phyloP scores from a whole-genome alignment of 306 rosid genomes.

The Purshia tridentata region DNA sequence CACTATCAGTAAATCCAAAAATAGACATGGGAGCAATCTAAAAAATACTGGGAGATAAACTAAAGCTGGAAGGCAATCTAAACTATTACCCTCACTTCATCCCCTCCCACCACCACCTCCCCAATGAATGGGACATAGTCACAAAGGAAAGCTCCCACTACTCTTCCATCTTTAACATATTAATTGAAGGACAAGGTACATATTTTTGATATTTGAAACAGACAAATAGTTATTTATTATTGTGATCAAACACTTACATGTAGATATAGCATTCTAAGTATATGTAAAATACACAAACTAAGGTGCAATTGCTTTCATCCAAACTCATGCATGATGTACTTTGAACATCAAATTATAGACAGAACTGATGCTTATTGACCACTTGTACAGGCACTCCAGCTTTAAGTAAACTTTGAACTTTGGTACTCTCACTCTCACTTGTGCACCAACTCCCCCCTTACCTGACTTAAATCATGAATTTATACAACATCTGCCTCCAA shows the following conservation, averaged over 20 bases:
- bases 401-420: not conserved
- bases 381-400: not conserved
- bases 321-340: not conserved
- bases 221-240: too few relatives aligned
- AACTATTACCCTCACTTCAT: too few relatives aligned
- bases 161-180: too few relatives aligned
- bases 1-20: conserved; percentile 26
- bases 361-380: not conserved
- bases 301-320: not conserved
- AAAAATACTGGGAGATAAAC: not conserved
- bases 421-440: not conserved
- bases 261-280: not conserved
- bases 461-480: not conserved
- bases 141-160: too few relatives aligned
- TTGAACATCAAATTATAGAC: not conserved
- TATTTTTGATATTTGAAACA: too few relatives aligned
- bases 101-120: too few relatives aligned
- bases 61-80: too few relatives aligned
- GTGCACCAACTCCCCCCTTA: not conserved
- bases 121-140: too few relatives aligned
- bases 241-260: not conserved
- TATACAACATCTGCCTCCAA: not conserved
- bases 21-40: conserved; percentile 1
- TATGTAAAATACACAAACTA: not conserved
- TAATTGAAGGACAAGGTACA: too few relatives aligned